Evolutionary conservation across 768 basidiomycete species (phyloP).

Genomic region (Auriculariales sp.): DNA sequence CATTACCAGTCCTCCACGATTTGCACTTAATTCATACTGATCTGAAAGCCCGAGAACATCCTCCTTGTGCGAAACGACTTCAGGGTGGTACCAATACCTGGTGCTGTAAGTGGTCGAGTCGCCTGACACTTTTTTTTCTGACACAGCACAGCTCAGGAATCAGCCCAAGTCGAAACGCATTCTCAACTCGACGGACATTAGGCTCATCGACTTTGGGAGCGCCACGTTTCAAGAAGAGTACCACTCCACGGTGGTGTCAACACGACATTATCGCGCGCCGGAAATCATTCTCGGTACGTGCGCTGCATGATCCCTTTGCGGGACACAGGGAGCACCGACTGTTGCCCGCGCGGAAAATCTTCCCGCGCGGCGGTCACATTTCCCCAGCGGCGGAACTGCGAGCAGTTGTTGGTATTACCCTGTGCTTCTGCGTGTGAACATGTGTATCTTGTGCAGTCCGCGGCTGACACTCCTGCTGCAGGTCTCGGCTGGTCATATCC

Average conservation of each 20-base stretch:
- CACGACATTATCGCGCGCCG: conserved; percentile 95
- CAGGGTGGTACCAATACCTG: conserved; percentile 40
- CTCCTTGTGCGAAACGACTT: conserved; percentile 79
- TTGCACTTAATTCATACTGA: conserved; percentile 92
- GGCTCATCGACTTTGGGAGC: conserved; percentile 95
- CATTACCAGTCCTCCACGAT: conserved; percentile 65
- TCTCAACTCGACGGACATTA: conserved; percentile 78
- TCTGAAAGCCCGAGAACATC: conserved; percentile 97
- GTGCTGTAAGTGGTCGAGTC: conserved; percentile 37
- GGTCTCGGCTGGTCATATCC: conserved; percentile 97
- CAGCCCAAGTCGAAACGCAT: conserved; percentile 60
- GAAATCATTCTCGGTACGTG: conserved; percentile 93
- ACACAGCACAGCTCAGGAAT: conserved; percentile 38
- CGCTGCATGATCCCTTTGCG: no score
- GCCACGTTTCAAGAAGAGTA: conserved; percentile 98
- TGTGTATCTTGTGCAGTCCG: neutral
- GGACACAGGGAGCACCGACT: no score
- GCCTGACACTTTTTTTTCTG: conserved; percentile 19
- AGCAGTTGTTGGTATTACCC: conserved; percentile 9
- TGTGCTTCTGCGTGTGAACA: neutral
- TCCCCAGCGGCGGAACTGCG: no score
- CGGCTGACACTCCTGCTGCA: conserved; percentile 19
- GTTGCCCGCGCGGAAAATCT: no score
- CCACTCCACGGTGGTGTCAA: conserved; percentile 95
- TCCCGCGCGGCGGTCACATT: no score